A percentile compares a stretch with the other conserved stretches of the same genome.
These are phyloP conservation scores for Brachypodium distachyon DNA, from an alignment of 202 grass and related monocot species.

Conservation along the genomic window DNA sequence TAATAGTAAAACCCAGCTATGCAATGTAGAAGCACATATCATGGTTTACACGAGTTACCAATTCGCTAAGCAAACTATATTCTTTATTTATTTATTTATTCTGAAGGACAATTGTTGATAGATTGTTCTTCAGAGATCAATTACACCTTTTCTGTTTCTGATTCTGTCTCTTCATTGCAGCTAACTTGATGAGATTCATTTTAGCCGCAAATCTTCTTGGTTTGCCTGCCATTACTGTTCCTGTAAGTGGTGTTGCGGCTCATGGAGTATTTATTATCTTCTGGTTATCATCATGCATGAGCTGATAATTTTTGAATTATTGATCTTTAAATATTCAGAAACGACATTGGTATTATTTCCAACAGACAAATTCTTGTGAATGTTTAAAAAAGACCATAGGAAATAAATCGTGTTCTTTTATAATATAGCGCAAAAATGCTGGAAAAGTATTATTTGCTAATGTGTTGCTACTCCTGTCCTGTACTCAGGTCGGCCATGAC, in stretches of 20 bases:
- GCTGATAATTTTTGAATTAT: neutral
- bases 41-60: neutral
- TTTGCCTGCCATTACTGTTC: slow-evolving; percentile 85
- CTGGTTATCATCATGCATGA: neutral
- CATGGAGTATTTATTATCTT: neutral
- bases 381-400: neutral
- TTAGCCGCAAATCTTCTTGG: slow-evolving; percentile 85
- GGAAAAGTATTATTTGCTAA: neutral
- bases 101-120: neutral
- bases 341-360: neutral
- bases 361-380: neutral
- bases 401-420: neutral
- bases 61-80: neutral
- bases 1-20: neutral
- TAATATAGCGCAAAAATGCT: neutral
- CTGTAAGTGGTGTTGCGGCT: slow-evolving; percentile 43
- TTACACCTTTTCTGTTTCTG: neutral
- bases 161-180: slow-evolving; percentile 24
- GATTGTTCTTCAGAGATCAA: neutral
- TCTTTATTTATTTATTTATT: neutral
- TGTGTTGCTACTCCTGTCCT: slow-evolving; percentile 5
- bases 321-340: neutral
- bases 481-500: slow-evolving; percentile 79
- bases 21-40: neutral
- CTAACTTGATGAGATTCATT: slow-evolving; percentile 77